Evolutionary conservation across 2,329 filamentous ascomycete genomes (phyloP).

Genomic region (Lachnellula hyalina): DNA sequence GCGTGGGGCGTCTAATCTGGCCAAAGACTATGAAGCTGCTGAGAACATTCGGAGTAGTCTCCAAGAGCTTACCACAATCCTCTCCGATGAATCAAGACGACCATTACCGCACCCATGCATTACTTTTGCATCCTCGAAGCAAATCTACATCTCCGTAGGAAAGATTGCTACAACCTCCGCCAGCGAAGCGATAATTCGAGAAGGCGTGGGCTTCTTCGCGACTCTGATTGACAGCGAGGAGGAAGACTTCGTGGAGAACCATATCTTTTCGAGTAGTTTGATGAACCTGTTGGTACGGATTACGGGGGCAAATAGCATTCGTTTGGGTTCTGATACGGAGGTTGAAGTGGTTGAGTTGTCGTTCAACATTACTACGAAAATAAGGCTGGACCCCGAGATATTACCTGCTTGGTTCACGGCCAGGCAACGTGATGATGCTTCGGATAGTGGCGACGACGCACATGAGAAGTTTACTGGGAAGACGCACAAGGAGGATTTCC

Average conservation of each 20-base stretch:
- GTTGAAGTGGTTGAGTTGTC: constrained; percentile 85
- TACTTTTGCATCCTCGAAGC: constrained; percentile 75
- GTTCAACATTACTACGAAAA: constrained; percentile 96
- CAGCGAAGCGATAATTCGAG: constrained; percentile 79
- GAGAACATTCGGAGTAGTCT: constrained; percentile 58
- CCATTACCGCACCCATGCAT: constrained; percentile 90
- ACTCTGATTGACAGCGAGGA: constrained; percentile 94
- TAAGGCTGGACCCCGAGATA: constrained; percentile 80
- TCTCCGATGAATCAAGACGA: constrained; percentile 83
- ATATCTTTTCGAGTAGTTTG: constrained; percentile 77
- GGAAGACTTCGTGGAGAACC: constrained; percentile 86
- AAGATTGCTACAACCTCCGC: constrained; percentile 83
- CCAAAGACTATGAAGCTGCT: constrained; percentile 55
- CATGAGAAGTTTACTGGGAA: constrained; percentile 73
- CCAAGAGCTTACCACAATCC: constrained; percentile 61
- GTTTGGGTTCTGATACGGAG: constrained; percentile 76
- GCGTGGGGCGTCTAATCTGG: constrained; percentile 56
- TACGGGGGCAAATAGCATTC: constrained; percentile 65
- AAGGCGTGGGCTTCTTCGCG: constrained; percentile 81
- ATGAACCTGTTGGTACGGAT: constrained; percentile 82
- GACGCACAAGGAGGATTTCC: constrained; percentile 88
- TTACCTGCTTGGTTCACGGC: constrained; percentile 87
- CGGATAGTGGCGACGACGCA: constrained; percentile 36
- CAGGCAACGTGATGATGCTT: constrained; percentile 32
- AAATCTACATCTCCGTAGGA: constrained; percentile 83